Base-by-base conservation (phyloP, 768 basidiomycete species). In the Lactarius sanguifluus region DNA sequence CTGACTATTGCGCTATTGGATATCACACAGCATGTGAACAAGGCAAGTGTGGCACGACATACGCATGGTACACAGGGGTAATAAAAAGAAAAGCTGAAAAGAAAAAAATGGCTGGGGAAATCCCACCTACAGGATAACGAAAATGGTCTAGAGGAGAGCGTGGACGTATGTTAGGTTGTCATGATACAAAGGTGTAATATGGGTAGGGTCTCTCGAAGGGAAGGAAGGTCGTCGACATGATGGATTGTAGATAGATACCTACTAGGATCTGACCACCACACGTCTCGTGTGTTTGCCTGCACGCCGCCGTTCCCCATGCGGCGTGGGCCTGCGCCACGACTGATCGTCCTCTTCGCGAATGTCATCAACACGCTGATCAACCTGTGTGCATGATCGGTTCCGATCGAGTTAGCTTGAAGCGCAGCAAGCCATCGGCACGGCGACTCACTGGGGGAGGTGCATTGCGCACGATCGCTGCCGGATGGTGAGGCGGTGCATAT, bases 241-340 rank as follows among this genome's bases (percentile, higher is more conserved):
- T 62, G 10, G 36, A 34, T 34, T 38, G 36, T 38, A 38, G 36
- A 38, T 38, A 38, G 10, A 30, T 32, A 7, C 32, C 36, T 13
- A 12, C 36, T 38, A 65, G 10, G 36, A 64, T 67, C 73, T 75
- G 60, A 76, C 75, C 52, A 91, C 85, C 40, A 91, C 86, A 61
- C 90, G 83, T 72, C 81, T 82, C 28, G 90, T 92, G 74, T 92
- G 90, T 75, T 92, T 92, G 59, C 90, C 90, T 60, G 90, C 90
- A 64, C 90, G 81, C 63, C 90, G 80, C 28, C 90, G 85, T 74
- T 91, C 90, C 47, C 84, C 83, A 72, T 88, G 86, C 25, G 90
- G 89, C 76, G 86, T 90, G 1, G 90, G 88, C 54, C 83, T 78
- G 36, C 85, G 79, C 90, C 90, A 91, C 32, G 86, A 78, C 68